Percentiles rank a stretch among this genome's conserved stretches.
Conservation (phyloP, 129 eudicot species). For the Deinandra increscens region DNA sequence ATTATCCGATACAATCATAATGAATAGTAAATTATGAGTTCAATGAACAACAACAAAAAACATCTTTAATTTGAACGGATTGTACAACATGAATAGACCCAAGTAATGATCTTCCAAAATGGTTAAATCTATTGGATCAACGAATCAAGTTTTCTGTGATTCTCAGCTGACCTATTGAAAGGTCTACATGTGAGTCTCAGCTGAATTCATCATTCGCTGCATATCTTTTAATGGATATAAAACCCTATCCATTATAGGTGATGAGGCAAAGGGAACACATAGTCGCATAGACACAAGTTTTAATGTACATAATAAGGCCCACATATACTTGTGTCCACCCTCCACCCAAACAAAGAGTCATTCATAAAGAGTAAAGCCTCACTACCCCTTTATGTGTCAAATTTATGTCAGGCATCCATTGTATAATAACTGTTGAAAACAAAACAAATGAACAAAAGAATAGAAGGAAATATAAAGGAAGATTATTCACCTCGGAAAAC, state of each 20-base stretch:
- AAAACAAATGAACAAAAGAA: slow-evolving; percentile 1
- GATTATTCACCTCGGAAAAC: slow-evolving; percentile 66
- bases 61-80: not conserved
- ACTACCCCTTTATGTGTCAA: slow-evolving; percentile 1
- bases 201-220: not conserved
- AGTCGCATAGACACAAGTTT: not conserved
- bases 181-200: not conserved
- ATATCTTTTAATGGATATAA: not conserved
- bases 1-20: not conserved
- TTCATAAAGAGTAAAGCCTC: not conserved
- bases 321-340: not conserved
- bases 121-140: not conserved
- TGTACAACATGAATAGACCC: not conserved
- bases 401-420: not conserved
- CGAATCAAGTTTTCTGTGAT: not conserved
- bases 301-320: not conserved
- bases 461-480: slow-evolving; percentile 6
- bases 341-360: not conserved
- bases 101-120: not conserved
- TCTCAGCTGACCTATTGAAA: not conserved
- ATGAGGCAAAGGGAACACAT: not conserved
- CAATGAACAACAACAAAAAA: not conserved
- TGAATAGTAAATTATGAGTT: not conserved
- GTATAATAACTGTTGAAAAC: not conserved
- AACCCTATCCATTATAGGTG: not conserved